A percentile compares a stretch with the other conserved stretches of the same genome.
phyloP scores from a whole-genome alignment of 2,329 filamentous ascomycete species.

The Microdochium nivale region DNA sequence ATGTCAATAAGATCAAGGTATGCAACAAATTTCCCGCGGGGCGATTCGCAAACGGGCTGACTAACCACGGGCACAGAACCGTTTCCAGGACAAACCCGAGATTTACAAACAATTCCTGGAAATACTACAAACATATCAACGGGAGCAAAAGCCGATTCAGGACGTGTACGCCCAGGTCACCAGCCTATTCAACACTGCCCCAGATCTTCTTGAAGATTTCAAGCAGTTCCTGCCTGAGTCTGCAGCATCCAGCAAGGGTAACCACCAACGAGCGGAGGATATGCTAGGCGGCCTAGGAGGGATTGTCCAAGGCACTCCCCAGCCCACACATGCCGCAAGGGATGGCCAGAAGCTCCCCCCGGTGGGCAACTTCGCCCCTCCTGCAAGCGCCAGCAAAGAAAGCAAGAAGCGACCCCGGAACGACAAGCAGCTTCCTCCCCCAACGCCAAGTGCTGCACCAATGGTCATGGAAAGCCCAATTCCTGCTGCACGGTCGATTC shows the following conservation, averaged over 20 bases:
- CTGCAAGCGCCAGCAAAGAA: conserved; percentile 74
- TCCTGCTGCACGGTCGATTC: conserved; percentile 25
- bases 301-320: conserved; percentile 42
- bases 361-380: conserved; percentile 86
- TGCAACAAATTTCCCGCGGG: conserved; percentile 15
- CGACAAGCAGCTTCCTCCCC: conserved; percentile 42
- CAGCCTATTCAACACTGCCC: conserved; percentile 82
- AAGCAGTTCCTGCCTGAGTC: conserved; percentile 97
- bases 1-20: conserved; percentile 99
- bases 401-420: conserved; percentile 75
- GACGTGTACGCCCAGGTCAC: conserved; percentile 98
- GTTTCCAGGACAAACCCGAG: conserved; percentile 91
- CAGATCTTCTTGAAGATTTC: conserved; percentile 93
- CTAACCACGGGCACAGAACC: conserved; percentile 55
- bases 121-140: conserved; percentile 95
- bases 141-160: conserved; percentile 96
- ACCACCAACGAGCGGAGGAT: conserved; percentile 55
- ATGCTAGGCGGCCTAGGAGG: conserved; percentile 45
- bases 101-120: conserved; percentile 99
- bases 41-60: not conserved
- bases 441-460: conserved; percentile 16
- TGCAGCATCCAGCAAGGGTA: conserved; percentile 49
- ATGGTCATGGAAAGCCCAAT: conserved; percentile 25
- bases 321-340: conserved; percentile 36
- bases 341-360: conserved; percentile 78